A percentile compares a stretch with the other conserved stretches of the same genome.
Conservation (phyloP, 75 land plant genomes). For the Cupressus sempervirens region DNA sequence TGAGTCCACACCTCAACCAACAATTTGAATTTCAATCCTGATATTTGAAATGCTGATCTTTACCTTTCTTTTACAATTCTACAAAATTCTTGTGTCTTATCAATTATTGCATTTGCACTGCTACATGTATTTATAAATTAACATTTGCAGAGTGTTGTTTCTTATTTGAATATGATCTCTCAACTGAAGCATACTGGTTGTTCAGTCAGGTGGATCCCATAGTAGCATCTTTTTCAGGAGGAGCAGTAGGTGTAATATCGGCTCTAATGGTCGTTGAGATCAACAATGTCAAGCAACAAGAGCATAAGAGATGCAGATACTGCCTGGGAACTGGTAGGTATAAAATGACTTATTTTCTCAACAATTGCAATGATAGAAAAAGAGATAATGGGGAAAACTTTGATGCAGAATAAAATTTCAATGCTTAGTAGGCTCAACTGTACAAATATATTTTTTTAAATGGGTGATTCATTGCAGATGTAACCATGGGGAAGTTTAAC, state of each 20-base stretch:
- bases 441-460: background rate
- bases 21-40: background rate
- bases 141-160: background rate
- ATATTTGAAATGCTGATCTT: background rate
- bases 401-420: background rate
- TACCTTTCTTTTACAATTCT: background rate
- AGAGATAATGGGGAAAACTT: background rate
- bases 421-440: too few relatives aligned
- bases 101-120: background rate
- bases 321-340: conserved; percentile 89
- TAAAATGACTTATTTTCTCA: background rate
- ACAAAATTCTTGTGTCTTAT: background rate
- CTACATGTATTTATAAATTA: background rate
- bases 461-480: background rate
- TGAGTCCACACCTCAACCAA: background rate
- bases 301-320: conserved; percentile 89
- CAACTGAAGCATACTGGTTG: conserved; percentile 2
- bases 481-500: background rate
- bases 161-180: background rate
- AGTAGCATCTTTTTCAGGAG: conserved; percentile 97
- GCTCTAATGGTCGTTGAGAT: conserved; percentile 95
- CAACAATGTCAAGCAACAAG: conserved; percentile 97
- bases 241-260: conserved; percentile 98
- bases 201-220: conserved; percentile 96
- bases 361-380: background rate